These are phyloP conservation scores for Paxillus involutus DNA, from an alignment of 768 basidiomycete genomes.

Conservation along the genomic window DNA sequence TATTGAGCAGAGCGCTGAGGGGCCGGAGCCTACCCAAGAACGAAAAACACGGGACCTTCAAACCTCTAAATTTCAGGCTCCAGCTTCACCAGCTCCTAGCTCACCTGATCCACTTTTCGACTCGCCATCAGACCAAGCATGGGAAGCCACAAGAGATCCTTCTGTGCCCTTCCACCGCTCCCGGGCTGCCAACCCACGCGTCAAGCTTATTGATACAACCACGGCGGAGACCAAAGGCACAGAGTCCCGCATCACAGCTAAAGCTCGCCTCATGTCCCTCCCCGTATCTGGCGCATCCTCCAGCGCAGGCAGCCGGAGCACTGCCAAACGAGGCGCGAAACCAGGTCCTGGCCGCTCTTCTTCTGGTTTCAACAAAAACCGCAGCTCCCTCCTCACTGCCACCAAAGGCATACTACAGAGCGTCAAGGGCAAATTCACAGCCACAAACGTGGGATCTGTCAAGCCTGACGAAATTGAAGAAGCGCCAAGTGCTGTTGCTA, in stretches of 20 bases:
- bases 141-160: conserved; percentile 5
- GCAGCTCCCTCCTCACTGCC: conserved; percentile 54
- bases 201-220: conserved; percentile 49
- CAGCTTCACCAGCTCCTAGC: conserved; percentile 10
- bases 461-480: conserved; percentile 22
- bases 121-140: conserved; percentile 17
- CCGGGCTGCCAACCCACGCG: conserved; percentile 51
- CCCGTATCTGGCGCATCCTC: conserved; percentile 8
- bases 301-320: conserved; percentile 2
- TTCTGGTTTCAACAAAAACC: conserved; percentile 33
- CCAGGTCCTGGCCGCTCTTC: conserved; percentile 53
- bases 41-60: not conserved
- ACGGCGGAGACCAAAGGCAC: conserved; percentile 19
- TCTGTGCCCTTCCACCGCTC: conserved; percentile 41
- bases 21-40: conserved; percentile 4
- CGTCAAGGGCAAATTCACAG: conserved; percentile 44
- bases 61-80: not conserved
- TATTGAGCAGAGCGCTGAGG: conserved; percentile 26
- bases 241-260: conserved; percentile 47
- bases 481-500: not conserved
- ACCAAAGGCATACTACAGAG: conserved; percentile 52
- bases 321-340: conserved; percentile 24
- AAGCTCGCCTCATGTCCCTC: conserved; percentile 43
- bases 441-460: conserved; percentile 13
- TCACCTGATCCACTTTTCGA: conserved; percentile 30